phyloP scores from a whole-genome alignment of 148 eudicot species.

The Mesembryanthemum crystallinum region DNA sequence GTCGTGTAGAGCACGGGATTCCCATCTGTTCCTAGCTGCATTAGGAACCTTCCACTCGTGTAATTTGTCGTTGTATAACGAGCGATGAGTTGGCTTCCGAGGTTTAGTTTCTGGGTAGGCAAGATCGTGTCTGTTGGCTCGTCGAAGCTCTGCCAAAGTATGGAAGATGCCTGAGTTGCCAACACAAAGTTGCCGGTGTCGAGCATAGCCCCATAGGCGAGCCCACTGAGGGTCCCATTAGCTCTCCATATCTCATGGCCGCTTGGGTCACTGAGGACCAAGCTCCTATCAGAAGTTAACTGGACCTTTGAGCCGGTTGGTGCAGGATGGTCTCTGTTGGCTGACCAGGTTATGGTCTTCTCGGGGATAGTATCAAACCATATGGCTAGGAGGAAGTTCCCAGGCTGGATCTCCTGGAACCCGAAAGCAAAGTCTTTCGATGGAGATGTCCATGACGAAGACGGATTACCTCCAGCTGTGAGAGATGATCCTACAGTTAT shows the following conservation, averaged over 20 bases:
- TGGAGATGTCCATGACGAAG: conserved; percentile 27
- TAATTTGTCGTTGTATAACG: conserved; percentile 24
- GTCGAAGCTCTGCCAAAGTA: conserved; percentile 32
- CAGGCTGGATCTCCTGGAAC: conserved; percentile 29
- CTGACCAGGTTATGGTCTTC: conserved; percentile 36
- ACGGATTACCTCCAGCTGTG: conserved; percentile 17
- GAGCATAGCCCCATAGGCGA: conserved; percentile 26
- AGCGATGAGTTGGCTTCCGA: conserved; percentile 24
- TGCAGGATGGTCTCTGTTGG: conserved; percentile 28
- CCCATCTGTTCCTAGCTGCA: conserved; percentile 19
- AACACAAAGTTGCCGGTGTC: conserved; percentile 37
- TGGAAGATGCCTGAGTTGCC: background rate
- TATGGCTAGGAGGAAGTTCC: conserved; percentile 32
- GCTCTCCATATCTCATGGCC: conserved; percentile 28
- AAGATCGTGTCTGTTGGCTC: conserved; percentile 32
- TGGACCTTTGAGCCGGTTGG: conserved; percentile 28
- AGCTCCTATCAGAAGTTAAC: conserved; percentile 18
- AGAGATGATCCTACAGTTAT: conserved; percentile 29
- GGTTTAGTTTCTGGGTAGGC: conserved; percentile 26
- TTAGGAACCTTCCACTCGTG: conserved; percentile 26
- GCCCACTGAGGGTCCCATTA: background rate
- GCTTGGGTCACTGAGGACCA: conserved; percentile 24
- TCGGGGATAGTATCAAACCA: conserved; percentile 32
- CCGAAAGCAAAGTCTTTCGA: conserved; percentile 35
- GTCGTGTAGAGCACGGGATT: conserved; percentile 26